phyloP scores from a whole-genome alignment of 768 basidiomycete genomes.

The Mycena chlorophos region DNA sequence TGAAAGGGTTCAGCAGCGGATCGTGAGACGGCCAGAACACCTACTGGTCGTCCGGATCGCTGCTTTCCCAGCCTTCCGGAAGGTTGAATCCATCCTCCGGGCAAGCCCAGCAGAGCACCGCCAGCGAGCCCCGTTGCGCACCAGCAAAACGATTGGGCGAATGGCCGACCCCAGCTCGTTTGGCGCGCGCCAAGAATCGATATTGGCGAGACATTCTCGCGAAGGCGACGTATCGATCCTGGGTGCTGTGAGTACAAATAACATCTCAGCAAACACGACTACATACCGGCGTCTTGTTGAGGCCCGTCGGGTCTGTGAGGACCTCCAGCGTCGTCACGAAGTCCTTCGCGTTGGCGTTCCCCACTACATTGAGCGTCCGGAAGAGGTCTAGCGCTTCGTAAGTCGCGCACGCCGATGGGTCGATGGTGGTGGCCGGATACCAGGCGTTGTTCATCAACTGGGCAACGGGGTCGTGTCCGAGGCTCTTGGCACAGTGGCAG shows the following conservation, averaged over 20 bases:
- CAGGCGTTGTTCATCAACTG: constrained; percentile 11
- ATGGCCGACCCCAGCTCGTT: constrained; percentile 16
- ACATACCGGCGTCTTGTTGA: constrained; percentile 4
- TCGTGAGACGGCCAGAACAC: neutral
- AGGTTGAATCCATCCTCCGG: constrained; percentile 17
- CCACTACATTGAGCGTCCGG: constrained; percentile 11
- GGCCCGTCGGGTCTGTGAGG: neutral
- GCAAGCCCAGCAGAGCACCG: constrained; percentile 21
- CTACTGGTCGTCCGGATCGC: neutral
- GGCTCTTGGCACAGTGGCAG: constrained; percentile 1
- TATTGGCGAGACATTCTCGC: neutral
- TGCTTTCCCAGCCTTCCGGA: constrained; percentile 16
- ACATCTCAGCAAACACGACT: neutral
- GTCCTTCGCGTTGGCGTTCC: constrained; percentile 16
- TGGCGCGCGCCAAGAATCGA: neutral
- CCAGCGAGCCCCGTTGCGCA: constrained; percentile 4
- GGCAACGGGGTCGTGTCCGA: neutral
- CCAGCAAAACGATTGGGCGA: neutral
- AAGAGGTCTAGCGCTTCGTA: constrained; percentile 11
- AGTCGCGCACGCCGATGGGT: constrained; percentile 12
- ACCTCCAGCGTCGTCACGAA: constrained; percentile 13
- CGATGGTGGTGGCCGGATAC: constrained; percentile 15
- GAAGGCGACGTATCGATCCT: constrained; percentile 7
- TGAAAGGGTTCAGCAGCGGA: neutral
- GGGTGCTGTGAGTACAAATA: neutral